Percentiles rank a stretch among this genome's conserved stretches.
Evolutionary conservation across 164 flowering plant genomes (phyloP).

Genomic region (Pachysandra terminalis): DNA sequence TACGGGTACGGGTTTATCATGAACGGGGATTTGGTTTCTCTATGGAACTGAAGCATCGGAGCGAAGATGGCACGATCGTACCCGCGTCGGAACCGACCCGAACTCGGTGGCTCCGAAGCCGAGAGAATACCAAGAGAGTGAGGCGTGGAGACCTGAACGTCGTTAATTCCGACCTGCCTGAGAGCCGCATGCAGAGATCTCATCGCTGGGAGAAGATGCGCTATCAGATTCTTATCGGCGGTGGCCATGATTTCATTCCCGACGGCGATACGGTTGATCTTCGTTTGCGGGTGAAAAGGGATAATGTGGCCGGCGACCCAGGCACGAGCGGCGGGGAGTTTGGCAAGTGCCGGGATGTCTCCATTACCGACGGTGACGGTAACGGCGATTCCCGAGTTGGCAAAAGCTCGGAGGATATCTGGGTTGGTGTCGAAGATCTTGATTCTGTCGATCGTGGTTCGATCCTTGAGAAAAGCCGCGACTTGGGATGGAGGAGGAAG

Average conservation of each 20-base stretch:
- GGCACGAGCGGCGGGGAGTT: conserved; percentile 30
- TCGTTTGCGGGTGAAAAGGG: conserved; percentile 61
- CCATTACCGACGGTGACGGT: conserved; percentile 62
- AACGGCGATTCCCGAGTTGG: conserved; percentile 54
- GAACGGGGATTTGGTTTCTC: conserved; percentile 61
- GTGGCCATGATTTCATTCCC: conserved; percentile 63
- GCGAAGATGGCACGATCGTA: conserved; percentile 35
- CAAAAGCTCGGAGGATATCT: conserved; percentile 67
- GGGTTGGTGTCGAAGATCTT: conserved; percentile 71
- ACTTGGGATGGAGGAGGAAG: conserved; percentile 77
- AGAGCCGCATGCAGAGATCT: conserved; percentile 54
- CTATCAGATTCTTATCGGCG: conserved; percentile 30
- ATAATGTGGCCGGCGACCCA: conserved; percentile 53
- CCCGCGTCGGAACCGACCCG: conserved; percentile 48
- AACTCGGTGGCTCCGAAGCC: conserved; percentile 53
- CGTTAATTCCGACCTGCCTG: conserved; percentile 28
- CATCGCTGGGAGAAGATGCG: conserved; percentile 70
- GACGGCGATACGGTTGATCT: conserved; percentile 44
- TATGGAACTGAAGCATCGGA: conserved; percentile 59
- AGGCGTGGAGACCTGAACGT: conserved; percentile 65
- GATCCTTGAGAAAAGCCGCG: conserved; percentile 50
- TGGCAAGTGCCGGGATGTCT: conserved; percentile 43
- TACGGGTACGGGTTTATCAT: conserved; percentile 84
- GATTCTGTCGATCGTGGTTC: conserved; percentile 59
- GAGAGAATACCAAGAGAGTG: conserved; percentile 62